These are phyloP conservation scores for Tagetes erecta DNA, from an alignment of 129 eudicot species.

Conservation along the genomic window DNA sequence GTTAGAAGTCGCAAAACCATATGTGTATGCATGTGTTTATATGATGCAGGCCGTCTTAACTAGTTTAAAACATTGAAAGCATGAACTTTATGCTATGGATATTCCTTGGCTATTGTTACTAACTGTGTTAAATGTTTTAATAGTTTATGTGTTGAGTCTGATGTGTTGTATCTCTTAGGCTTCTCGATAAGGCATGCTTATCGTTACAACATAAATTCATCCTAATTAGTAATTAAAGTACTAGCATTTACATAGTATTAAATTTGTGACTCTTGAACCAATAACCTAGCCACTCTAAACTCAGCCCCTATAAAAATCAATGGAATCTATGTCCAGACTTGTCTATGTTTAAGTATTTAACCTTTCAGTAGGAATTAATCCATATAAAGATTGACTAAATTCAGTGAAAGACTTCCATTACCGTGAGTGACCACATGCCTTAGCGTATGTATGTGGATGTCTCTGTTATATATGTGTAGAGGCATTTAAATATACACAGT, in stretches of 20 bases:
- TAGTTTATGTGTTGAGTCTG: background rate
- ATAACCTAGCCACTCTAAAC: background rate
- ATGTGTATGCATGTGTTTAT: background rate
- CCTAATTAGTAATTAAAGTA: background rate
- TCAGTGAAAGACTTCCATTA: no score
- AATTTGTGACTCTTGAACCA: background rate
- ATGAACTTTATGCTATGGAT: background rate
- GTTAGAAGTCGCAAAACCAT: background rate
- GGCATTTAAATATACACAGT: background rate
- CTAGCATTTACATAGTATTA: background rate
- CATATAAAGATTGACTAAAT: no score
- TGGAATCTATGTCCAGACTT: background rate
- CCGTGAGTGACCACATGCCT: background rate
- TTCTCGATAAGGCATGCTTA: background rate
- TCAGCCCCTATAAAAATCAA: background rate
- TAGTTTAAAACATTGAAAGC: background rate
- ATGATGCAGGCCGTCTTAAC: background rate
- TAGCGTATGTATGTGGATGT: background rate
- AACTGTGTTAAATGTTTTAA: background rate
- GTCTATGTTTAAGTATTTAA: background rate
- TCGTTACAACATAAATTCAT: background rate
- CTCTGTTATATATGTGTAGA: background rate
- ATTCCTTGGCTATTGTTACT: background rate
- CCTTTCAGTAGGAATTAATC: background rate
- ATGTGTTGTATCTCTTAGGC: background rate